These are phyloP conservation scores for Backusella tarrabulga DNA, from an alignment of 192 early-diverging fungal genomes.

Conservation along the genomic window DNA sequence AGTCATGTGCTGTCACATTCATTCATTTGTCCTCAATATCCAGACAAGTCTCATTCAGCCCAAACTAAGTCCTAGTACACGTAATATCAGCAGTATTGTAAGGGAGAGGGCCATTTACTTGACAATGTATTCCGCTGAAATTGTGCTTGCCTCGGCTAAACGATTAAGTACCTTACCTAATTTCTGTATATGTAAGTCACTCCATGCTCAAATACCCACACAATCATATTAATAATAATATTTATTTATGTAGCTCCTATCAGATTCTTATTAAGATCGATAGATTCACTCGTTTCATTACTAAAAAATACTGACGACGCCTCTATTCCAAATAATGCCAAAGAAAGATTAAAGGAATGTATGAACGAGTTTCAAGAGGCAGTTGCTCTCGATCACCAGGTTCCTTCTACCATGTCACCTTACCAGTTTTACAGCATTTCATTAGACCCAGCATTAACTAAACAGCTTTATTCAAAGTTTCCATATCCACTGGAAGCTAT, in stretches of 20 bases:
- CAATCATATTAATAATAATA: background rate
- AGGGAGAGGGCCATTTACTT: constrained; percentile 1
- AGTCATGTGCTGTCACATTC: background rate
- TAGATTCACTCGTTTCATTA: constrained; percentile 4
- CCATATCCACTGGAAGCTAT: constrained; percentile 4
- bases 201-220: background rate
- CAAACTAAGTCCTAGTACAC: background rate
- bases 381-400: background rate
- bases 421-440: background rate
- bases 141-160: background rate
- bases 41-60: background rate
- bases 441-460: background rate
- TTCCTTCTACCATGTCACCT: background rate
- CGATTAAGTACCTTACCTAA: background rate
- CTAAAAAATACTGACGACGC: background rate
- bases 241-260: background rate
- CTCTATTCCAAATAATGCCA: constrained; percentile 1
- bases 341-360: background rate
- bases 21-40: background rate
- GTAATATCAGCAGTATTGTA: background rate
- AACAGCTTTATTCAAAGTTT: background rate
- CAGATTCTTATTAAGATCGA: background rate
- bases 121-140: background rate
- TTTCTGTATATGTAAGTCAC: constrained; percentile 2
- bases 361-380: background rate